These are phyloP conservation scores for Ganoderma lingzhi DNA, from an alignment of 1,284 basidiomycete species.

Conservation along the genomic window DNA sequence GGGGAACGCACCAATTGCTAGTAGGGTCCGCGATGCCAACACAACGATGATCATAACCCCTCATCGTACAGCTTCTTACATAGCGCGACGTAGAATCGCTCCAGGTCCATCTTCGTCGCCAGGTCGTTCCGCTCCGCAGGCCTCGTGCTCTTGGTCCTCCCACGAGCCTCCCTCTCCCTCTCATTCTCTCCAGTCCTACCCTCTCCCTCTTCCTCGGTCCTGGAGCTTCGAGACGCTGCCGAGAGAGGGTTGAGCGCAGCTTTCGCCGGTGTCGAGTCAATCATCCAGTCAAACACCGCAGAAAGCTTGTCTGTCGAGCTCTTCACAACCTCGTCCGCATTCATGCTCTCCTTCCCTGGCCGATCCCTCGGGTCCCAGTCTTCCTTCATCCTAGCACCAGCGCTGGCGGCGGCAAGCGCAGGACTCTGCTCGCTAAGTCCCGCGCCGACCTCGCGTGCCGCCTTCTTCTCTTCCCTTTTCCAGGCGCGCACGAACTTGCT, in stretches of 20 bases:
- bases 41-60: slow-evolving; percentile 58
- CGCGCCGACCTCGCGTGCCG: slow-evolving; percentile 37
- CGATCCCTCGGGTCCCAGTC: slow-evolving; percentile 22
- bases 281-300: slow-evolving; percentile 78
- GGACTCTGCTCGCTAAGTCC: slow-evolving; percentile 36
- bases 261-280: slow-evolving; percentile 68
- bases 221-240: slow-evolving; percentile 20
- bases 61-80: slow-evolving; percentile 83
- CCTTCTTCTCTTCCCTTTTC: slow-evolving; percentile 59
- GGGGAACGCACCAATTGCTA: neutral
- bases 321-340: slow-evolving; percentile 66
- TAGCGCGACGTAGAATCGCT: slow-evolving; percentile 80
- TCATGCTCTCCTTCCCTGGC: slow-evolving; percentile 39
- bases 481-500: slow-evolving; percentile 63
- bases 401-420: slow-evolving; percentile 12
- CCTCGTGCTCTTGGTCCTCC: slow-evolving; percentile 30
- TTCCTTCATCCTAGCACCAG: slow-evolving; percentile 5
- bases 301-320: slow-evolving; percentile 76
- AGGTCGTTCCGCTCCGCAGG: slow-evolving; percentile 53
- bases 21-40: neutral
- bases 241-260: slow-evolving; percentile 21
- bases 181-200: neutral
- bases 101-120: slow-evolving; percentile 69
- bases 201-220: slow-evolving; percentile 34
- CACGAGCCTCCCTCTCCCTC: slow-evolving; percentile 18